These are phyloP conservation scores for Hyaloscypha hepaticicola DNA, from an alignment of 495 filamentous ascomycete species.

Conservation along the genomic window DNA sequence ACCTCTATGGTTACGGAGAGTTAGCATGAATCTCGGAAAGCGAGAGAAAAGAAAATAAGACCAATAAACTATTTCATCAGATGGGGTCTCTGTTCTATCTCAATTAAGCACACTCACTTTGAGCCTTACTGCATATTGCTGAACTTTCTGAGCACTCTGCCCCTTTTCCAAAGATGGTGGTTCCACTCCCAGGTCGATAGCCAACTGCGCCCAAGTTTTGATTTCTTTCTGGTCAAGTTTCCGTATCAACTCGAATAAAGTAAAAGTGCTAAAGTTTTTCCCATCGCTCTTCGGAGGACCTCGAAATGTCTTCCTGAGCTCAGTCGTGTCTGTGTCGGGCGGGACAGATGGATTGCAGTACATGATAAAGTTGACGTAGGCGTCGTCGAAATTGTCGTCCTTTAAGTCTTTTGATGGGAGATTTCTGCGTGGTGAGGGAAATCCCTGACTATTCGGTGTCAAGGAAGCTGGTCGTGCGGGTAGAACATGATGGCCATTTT, in stretches of 20 bases:
- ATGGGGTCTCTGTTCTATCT: not conserved
- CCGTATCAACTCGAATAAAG: constrained; percentile 78
- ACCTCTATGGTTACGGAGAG: constrained; percentile 68
- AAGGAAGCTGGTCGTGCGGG: not conserved
- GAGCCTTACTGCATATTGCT: constrained; percentile 92
- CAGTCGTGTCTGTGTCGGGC: constrained; percentile 64
- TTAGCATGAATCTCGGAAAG: constrained; percentile 11
- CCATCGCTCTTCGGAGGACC: constrained; percentile 88
- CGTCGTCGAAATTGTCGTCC: constrained; percentile 75
- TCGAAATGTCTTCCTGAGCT: constrained; percentile 78
- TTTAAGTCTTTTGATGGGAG: constrained; percentile 72
- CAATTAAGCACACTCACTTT: constrained; percentile 60
- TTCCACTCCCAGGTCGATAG: constrained; percentile 86
- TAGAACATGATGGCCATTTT: not conserved
- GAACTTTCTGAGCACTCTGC: constrained; percentile 94
- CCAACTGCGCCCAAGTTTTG: constrained; percentile 94
- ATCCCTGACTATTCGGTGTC: not conserved
- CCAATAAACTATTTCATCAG: constrained; percentile 5
- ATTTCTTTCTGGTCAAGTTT: constrained; percentile 84
- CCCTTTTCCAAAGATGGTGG: constrained; percentile 80
- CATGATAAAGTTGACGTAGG: constrained; percentile 85
- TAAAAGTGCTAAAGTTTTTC: constrained; percentile 83
- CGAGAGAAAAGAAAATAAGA: too few relatives aligned
- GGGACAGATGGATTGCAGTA: constrained; percentile 86
- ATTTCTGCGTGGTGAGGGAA: constrained; percentile 1